A percentile compares a stretch with the other conserved stretches of the same genome.
Evolutionary conservation across 768 basidiomycete species (phyloP).

Genomic region (Suillus plorans): DNA sequence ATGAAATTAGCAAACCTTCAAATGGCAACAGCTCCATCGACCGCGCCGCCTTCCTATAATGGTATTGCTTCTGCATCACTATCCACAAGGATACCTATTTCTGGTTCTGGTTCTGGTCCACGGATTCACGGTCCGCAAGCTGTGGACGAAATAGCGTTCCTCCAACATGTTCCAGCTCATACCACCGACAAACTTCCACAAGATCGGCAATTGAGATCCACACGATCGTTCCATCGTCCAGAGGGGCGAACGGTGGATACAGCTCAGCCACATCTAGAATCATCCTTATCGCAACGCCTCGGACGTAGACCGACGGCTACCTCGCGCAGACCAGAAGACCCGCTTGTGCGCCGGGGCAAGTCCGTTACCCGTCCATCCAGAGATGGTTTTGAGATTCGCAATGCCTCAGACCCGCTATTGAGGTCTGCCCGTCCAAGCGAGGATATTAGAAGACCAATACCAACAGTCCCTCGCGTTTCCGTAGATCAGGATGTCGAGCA

Average conservation of each 20-base stretch:
- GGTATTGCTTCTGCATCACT: slow-evolving; percentile 9
- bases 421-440: slow-evolving; percentile 27
- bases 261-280: slow-evolving; percentile 34
- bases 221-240: slow-evolving; percentile 63
- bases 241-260: slow-evolving; percentile 35
- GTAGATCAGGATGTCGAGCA: slow-evolving; percentile 21
- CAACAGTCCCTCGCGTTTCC: slow-evolving; percentile 20
- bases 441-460: slow-evolving; percentile 23
- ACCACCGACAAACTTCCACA: slow-evolving; percentile 20
- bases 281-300: slow-evolving; percentile 27
- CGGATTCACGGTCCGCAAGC: slow-evolving; percentile 22
- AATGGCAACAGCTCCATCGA: slow-evolving; percentile 20
- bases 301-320: slow-evolving; percentile 38
- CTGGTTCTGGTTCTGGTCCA: slow-evolving; percentile 13
- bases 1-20: slow-evolving; percentile 57
- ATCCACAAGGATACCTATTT: slow-evolving; percentile 15
- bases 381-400: slow-evolving; percentile 5
- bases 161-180: slow-evolving; percentile 22
- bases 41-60: slow-evolving; percentile 13
- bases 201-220: slow-evolving; percentile 39
- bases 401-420: slow-evolving; percentile 17
- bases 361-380: slow-evolving; percentile 10
- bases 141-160: slow-evolving; percentile 12
- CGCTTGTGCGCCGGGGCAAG: slow-evolving; percentile 3
- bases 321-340: slow-evolving; percentile 16